Percentiles rank a stretch among this genome's conserved stretches.
These are phyloP conservation scores for Erysiphe pulchra DNA, from an alignment of 2,329 filamentous ascomycete species.

Conservation along the genomic window DNA sequence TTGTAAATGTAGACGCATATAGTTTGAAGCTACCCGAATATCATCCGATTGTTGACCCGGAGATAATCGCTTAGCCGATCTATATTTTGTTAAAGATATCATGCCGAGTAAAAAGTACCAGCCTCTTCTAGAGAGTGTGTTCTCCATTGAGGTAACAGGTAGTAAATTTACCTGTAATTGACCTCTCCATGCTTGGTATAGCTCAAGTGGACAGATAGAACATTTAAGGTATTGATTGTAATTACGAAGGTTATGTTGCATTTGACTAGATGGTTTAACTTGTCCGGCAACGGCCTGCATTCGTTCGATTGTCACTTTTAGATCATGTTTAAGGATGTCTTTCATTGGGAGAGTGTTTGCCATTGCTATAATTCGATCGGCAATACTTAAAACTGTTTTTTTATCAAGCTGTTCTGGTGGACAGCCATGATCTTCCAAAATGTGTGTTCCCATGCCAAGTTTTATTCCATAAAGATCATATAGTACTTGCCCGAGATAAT, in stretches of 20 bases:
- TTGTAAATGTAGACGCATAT: slow-evolving; percentile 15
- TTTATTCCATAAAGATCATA: slow-evolving; percentile 65
- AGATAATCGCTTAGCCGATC: slow-evolving; percentile 13
- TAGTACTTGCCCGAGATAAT: slow-evolving; percentile 63
- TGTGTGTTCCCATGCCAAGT: slow-evolving; percentile 39
- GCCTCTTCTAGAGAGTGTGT: slow-evolving; percentile 48
- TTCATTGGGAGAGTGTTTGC: slow-evolving; percentile 70
- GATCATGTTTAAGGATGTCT: slow-evolving; percentile 71
- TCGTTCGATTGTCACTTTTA: slow-evolving; percentile 76
- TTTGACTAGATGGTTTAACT: slow-evolving; percentile 51
- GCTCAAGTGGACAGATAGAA: slow-evolving; percentile 53
- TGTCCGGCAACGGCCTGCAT: slow-evolving; percentile 70
- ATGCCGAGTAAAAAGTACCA: slow-evolving; percentile 88
- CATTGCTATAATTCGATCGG: slow-evolving; percentile 62
- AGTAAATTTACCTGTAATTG: slow-evolving; percentile 49
- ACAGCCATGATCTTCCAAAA: slow-evolving; percentile 58
- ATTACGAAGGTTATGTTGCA: slow-evolving; percentile 69
- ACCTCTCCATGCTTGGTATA: slow-evolving; percentile 63
- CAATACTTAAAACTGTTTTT: slow-evolving; percentile 51
- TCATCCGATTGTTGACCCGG: slow-evolving; percentile 16
- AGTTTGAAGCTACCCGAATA: slow-evolving; percentile 14
- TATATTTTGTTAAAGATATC: slow-evolving; percentile 66
- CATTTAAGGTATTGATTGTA: slow-evolving; percentile 60
- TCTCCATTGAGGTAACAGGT: slow-evolving; percentile 40
- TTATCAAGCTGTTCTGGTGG: slow-evolving; percentile 53